These are phyloP conservation scores for Sphaerostilbella broomeana DNA, from an alignment of 2,329 filamentous ascomycete genomes.

Conservation along the genomic window DNA sequence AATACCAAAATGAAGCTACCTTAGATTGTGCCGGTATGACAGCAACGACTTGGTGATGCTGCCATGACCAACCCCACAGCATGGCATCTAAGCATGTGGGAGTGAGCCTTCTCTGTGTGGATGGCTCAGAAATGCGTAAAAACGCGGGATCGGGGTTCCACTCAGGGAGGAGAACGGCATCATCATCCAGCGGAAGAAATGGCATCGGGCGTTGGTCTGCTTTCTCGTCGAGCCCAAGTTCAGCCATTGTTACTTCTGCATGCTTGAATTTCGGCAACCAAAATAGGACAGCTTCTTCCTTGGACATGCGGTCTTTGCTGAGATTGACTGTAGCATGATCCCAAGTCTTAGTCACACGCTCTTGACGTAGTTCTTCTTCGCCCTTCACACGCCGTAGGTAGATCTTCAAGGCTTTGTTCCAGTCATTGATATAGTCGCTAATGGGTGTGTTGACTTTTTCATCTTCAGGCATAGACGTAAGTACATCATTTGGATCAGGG, in stretches of 20 bases:
- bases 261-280: conserved; percentile 1
- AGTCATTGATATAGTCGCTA: conserved; percentile 3
- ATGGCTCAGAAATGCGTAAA: not conserved
- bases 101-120: not conserved
- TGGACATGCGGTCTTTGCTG: conserved; percentile 4
- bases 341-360: conserved; percentile 6
- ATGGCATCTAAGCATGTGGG: conserved; percentile 5
- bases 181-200: not conserved
- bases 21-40: too few species aligned
- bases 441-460: conserved; percentile 1
- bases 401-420: conserved; percentile 2
- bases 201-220: not conserved
- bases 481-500: not conserved
- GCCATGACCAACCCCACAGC: too few species aligned
- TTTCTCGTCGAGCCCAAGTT: conserved; percentile 3
- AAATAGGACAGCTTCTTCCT: conserved; percentile 6
- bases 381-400: not conserved
- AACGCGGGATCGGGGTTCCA: conserved; percentile 8
- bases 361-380: not conserved
- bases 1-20: too few species aligned
- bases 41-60: too few species aligned
- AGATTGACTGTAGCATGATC: conserved; percentile 2
- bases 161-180: not conserved
- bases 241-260: not conserved
- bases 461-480: not conserved